These are phyloP conservation scores for Claviceps sp. DNA, from an alignment of 2,329 filamentous ascomycete species.

Conservation along the genomic window DNA sequence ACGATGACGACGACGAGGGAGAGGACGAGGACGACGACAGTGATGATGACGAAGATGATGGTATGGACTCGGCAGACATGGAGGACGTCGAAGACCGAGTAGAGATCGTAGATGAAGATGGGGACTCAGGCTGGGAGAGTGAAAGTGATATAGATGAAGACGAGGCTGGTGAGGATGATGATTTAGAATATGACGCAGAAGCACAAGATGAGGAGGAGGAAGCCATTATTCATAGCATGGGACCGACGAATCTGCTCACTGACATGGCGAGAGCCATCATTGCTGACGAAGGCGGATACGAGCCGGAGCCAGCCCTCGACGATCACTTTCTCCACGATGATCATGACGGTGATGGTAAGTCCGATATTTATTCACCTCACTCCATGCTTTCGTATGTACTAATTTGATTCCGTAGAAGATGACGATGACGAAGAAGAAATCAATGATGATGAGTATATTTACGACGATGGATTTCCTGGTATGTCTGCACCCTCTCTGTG, in stretches of 20 bases:
- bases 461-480: slow-evolving; percentile 46
- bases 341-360: slow-evolving; percentile 45
- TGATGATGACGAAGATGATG: slow-evolving; percentile 39
- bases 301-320: slow-evolving; percentile 38
- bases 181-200: slow-evolving; percentile 41
- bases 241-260: slow-evolving; percentile 31
- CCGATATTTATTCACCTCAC: background rate
- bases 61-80: slow-evolving; percentile 29
- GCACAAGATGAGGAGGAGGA: slow-evolving; percentile 43
- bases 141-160: slow-evolving; percentile 44
- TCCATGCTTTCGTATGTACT: background rate
- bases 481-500: slow-evolving; percentile 17
- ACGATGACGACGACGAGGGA: slow-evolving; percentile 41
- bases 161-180: slow-evolving; percentile 37
- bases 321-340: slow-evolving; percentile 41
- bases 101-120: slow-evolving; percentile 52
- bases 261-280: slow-evolving; percentile 44
- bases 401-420: slow-evolving; percentile 19
- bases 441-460: slow-evolving; percentile 53
- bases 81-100: slow-evolving; percentile 40
- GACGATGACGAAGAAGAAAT: slow-evolving; percentile 58
- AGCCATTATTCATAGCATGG: slow-evolving; percentile 32
- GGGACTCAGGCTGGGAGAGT: slow-evolving; percentile 48
- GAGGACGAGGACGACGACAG: slow-evolving; percentile 47
- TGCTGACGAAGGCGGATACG: slow-evolving; percentile 36